Evolutionary conservation across 192 early-diverging fungal species (phyloP).

Genomic region (Coemansia sp.): DNA sequence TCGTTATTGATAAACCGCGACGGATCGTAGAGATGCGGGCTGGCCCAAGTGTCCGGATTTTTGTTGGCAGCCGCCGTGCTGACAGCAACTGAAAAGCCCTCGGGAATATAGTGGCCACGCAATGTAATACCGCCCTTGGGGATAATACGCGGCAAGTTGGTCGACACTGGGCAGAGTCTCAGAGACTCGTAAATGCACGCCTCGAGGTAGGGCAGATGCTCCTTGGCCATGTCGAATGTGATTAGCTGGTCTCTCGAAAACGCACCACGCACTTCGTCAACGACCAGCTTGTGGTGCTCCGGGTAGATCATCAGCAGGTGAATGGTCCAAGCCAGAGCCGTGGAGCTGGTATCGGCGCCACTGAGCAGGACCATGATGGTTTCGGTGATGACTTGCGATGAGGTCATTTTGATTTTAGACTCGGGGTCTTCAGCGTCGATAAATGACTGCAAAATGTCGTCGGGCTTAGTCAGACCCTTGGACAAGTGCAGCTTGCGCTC

Average conservation of each 20-base stretch:
- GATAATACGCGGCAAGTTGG: conserved; percentile 31
- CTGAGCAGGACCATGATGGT: conserved; percentile 34
- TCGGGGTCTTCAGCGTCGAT: conserved; percentile 41
- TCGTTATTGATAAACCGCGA: conserved; percentile 24
- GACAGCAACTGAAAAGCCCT: conserved; percentile 23
- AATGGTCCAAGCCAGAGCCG: conserved; percentile 32
- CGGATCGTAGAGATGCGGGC: conserved; percentile 29
- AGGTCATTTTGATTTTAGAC: conserved; percentile 26
- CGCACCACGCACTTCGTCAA: conserved; percentile 15
- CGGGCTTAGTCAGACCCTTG: conserved; percentile 6
- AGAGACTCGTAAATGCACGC: conserved; percentile 44
- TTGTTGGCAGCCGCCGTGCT: conserved; percentile 27
- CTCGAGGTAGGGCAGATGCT: conserved; percentile 29
- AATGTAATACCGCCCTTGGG: conserved; percentile 36
- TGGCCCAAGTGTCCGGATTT: conserved; percentile 25
- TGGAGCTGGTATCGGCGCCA: conserved; percentile 38
- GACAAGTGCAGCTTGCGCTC: conserved; percentile 16
- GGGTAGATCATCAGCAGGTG: conserved; percentile 45
- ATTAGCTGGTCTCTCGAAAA: conserved; percentile 19
- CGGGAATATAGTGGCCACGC: conserved; percentile 27
- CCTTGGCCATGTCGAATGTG: conserved; percentile 26
- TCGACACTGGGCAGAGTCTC: conserved; percentile 37
- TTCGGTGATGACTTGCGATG: conserved; percentile 32
- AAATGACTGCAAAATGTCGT: conserved; percentile 39
- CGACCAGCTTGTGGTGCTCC: conserved; percentile 5